Evolutionary conservation across 805 yeast genomes (phyloP), one percentile per base, ranked within the genome.

Genomic region (Kluyveromyces nonfermentans): DNA sequence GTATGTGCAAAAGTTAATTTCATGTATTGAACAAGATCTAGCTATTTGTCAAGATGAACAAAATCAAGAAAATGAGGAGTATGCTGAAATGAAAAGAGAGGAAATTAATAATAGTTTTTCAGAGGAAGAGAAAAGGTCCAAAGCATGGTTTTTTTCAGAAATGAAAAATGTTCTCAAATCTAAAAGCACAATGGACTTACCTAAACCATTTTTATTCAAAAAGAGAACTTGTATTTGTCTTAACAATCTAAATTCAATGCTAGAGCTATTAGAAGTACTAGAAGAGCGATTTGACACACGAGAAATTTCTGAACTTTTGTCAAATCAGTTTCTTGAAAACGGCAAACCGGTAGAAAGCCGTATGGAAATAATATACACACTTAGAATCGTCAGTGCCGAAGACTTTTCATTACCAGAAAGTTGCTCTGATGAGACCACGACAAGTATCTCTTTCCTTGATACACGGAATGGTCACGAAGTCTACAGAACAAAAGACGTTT

Each of bases 151-250:
- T 12, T 69, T 74, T 46, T 55, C 54, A 34, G 82, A 73, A 32
- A 71, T 78, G 57, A 77, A 70, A 53, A 71, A 69, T 41, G 79
- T 73, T 1, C 71, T 79, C 0, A 60, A 63, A 21, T 62, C 69
- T 18, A 25, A 25, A 14, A 57, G 65, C 1, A 68, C 67, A 36
- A 44, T 67, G 5, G 65, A 62, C 6, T 50, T 59, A 40, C 73
- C 76, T 2, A 72, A 70, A 14, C 81, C 88, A 0, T 79, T 71
- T 54, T 72, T 74, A 36, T 82, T 82, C 64, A 68, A 71, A 46
- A 65, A 71, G 5, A 70, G 73, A 42, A 79, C 88, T 0, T 85
- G 94, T 62, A 76, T 83, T n/a, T 78, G 82, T n/a, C 65, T 86
- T 47, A 85, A 84, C 60, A 78, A 87, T 53, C 55, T 87, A 8